Base-by-base conservation (phyloP, 306 rosid genomes). In the Cicer chorassanicum region DNA sequence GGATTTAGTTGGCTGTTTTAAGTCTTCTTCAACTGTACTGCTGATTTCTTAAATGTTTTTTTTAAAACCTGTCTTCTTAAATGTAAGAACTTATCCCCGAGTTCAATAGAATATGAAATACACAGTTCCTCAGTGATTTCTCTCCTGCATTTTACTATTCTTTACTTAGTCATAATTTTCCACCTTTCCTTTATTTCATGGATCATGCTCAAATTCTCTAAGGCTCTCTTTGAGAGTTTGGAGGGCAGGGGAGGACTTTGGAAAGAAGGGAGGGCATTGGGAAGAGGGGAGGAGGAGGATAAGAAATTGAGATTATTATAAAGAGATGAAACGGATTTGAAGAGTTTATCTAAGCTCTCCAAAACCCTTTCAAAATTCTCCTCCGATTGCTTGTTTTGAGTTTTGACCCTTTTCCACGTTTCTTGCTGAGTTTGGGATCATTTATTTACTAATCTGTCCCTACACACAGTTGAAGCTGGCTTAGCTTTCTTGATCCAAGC, bases 1-100 rank as follows among this genome's bases (percentile, higher is more conserved):
- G 34, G 44, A 21, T 44, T 66, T 66, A 44, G 24, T 24, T 29
- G 53, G 59, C 72, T 67, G 57, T 21, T 67, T 13, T 46, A 46
- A 29, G 59, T 68, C 73, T 46, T 64, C 9, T 41, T 68, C 59
- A 48, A 46, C 43, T 46, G 24, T 46, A 4, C 72, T 40, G 50
- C 46, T n/a, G 48, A 63, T 13, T 8, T 48, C 24, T 8, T 14
- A 39, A 8, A 57, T 57, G 41, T 57, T 21, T 21, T 21, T 21
- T 21, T 21, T 1, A 1, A 21, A 21, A 21, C 29, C 29, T 21
- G 29, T 21, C 24, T 8, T 46, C 24, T 7, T 14, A 39, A 7
- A 57, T 57, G 40, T 57, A 11, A 21, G 40, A 57, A 10, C n/a
- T 11, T 7, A 0, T 57, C 41, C 6, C 40, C 5, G 40, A 24